Evolutionary conservation across 2,329 filamentous ascomycete species (phyloP), one percentile per base, ranked within the genome.

Genomic region (Blumeria hordei): DNA sequence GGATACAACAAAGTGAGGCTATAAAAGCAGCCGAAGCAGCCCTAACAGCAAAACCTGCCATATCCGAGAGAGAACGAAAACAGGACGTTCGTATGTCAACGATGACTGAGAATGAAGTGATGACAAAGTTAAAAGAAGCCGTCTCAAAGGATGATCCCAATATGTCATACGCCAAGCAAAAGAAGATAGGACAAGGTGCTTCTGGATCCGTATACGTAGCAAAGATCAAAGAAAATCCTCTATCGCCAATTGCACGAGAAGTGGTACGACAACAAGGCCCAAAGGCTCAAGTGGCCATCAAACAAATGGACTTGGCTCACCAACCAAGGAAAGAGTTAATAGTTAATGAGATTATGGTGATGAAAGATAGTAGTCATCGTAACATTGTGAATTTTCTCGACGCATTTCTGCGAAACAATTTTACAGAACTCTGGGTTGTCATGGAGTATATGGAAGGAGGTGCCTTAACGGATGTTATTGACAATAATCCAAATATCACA

Each of bases 401-500:
- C 63, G 88, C 90, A 3, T 98, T 96, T 74, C 71, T 98, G 65
- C 85, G 92, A 64, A 94, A 95, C 68, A 90, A 92, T 68, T 88
- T 85, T 64, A 78, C 85, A 55, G 92, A 98, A 68, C 76, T 98
- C n/a, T 98, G 92, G 92, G 88, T 98, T 10, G 90, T 98, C 54
- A 94, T 98, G 92, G 92, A 98, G 71, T 98, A 88, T 65, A 98
- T 98, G 92, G 92, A 98, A 70, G 92, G 92, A 63, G 92, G 92
- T 70, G 86, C 92, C 58, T 72, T 98, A 67, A 98, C 92, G 1
- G 92, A 98, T 72, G 88, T 98, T 58, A 98, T 98, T 69, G 92
- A 98, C 69, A 95, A 96, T 71, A 98, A 96, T 69, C 78, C 83
- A 1, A 80, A 81, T 56, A 95, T 98, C 62, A 87, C 84, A 5